Percentiles rank a stretch among this genome's conserved stretches.
Evolutionary conservation across 768 basidiomycete genomes (phyloP).

Genomic region (Peribolospora kevripleyi): DNA sequence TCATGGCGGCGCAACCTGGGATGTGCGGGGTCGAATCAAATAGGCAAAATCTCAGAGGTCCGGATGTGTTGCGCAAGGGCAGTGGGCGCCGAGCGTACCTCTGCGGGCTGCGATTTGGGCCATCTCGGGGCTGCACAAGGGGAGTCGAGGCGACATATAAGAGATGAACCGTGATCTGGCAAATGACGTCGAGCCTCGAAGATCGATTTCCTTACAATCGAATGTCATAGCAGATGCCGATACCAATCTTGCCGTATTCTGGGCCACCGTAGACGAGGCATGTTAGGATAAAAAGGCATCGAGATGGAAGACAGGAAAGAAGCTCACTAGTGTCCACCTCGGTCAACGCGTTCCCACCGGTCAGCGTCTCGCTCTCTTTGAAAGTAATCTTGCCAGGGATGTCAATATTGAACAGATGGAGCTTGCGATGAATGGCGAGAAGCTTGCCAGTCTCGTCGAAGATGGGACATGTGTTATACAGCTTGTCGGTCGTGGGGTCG

Average conservation of each 20-base stretch:
- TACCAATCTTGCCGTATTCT: conserved; percentile 93
- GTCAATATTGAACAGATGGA: conserved; percentile 94
- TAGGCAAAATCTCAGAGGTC: neutral
- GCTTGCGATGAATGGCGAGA: conserved; percentile 69
- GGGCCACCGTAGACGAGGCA: neutral
- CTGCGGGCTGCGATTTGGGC: conserved; percentile 69
- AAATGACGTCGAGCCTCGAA: no score
- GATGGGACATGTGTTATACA: conserved; percentile 59
- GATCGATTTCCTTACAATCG: conserved; percentile 27
- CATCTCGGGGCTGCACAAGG: conserved; percentile 38
- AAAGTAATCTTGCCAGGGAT: conserved; percentile 69
- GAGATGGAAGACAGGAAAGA: neutral
- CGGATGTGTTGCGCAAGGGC: neutral
- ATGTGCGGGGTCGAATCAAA: conserved; percentile 2
- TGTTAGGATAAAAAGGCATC: neutral
- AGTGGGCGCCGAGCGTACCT: conserved; percentile 26
- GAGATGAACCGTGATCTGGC: neutral
- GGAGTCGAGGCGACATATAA: conserved; percentile 2
- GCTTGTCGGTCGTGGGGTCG: conserved; percentile 31
- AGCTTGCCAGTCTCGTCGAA: conserved; percentile 36
- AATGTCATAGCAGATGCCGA: conserved; percentile 91
- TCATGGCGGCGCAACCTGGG: conserved; percentile 57
- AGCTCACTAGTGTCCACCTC: conserved; percentile 62
- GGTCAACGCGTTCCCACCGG: conserved; percentile 45
- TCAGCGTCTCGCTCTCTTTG: conserved; percentile 31